A percentile compares a stretch with the other conserved stretches of the same genome.
Evolutionary conservation across 352 stramenopile species (phyloP).

Genomic region (Globisporangium cystogenes): DNA sequence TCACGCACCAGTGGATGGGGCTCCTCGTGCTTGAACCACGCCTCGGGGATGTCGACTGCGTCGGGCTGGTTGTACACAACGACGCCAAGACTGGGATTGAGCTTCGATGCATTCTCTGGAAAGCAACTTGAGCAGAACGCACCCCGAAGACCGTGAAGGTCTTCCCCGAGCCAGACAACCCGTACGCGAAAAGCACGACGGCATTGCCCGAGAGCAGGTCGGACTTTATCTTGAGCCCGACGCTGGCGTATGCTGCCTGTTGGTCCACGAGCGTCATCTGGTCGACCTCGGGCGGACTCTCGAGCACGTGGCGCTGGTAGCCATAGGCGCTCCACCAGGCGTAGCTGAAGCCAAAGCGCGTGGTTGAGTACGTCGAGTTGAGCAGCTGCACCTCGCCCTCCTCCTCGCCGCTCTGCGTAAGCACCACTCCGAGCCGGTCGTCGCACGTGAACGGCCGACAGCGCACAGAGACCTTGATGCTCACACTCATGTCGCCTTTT

Average conservation of each 20-base stretch:
- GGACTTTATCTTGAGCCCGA: slow-evolving; percentile 90
- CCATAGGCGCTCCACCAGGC: slow-evolving; percentile 93
- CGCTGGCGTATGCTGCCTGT: slow-evolving; percentile 83
- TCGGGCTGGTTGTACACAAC: slow-evolving; percentile 47
- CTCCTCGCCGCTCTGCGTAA: slow-evolving; percentile 89
- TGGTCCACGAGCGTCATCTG: slow-evolving; percentile 91
- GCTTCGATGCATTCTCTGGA: background rate
- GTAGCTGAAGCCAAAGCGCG: slow-evolving; percentile 91
- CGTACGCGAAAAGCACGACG: slow-evolving; percentile 94
- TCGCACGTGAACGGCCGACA: slow-evolving; percentile 88
- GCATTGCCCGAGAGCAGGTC: slow-evolving; percentile 89
- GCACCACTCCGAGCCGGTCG: slow-evolving; percentile 89
- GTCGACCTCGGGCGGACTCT: slow-evolving; percentile 45
- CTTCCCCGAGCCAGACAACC: slow-evolving; percentile 89
- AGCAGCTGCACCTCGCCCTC: slow-evolving; percentile 91
- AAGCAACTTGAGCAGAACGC: background rate
- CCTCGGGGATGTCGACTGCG: slow-evolving; percentile 89
- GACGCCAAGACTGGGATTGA: background rate
- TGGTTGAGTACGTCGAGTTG: slow-evolving; percentile 92
- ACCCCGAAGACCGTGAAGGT: slow-evolving; percentile 93
- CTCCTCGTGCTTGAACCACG: slow-evolving; percentile 92
- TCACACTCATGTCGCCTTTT: slow-evolving; percentile 88
- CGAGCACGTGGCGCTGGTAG: slow-evolving; percentile 85
- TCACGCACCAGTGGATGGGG: slow-evolving; percentile 62
- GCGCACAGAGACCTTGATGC: slow-evolving; percentile 87